Evolutionary conservation across 768 basidiomycete genomes (phyloP), one percentile per base, ranked within the genome.

Genomic region (Sporobolomyces roseus): DNA sequence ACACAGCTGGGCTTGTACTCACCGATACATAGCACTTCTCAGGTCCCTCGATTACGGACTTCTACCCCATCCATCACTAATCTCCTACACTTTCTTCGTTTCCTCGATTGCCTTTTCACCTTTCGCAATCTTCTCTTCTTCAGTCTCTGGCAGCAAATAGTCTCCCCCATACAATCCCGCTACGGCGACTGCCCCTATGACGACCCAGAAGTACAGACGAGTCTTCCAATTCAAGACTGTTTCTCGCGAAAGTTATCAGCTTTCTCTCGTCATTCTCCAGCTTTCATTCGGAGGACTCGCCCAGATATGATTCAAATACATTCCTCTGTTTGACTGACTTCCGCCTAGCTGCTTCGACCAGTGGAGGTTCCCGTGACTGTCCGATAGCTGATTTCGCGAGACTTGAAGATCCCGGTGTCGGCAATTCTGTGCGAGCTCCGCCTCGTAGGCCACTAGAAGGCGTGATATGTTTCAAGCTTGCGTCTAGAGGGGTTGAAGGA

Each of bases 131-230:
- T 61, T 66, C 49, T 60, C 67, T 17, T 65, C 68, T 4, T 61
- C 63, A 3, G 27, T 35, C 13, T 49, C 59, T 10, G 68, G 68
- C n/a, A 65, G 23, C 8, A 70, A 32, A 30, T 51, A 55, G 33
- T 63, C 63, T 33, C 69, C 69, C 21, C 51, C 66, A 61, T 71
- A 74, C 1, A 70, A 32, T 1, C 68, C 68, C 51, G 58, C 45
- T 21, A 58, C 36, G 30, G 62, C 66, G 29, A 63, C 45, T 2
- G 45, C 70, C 27, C 50, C 61, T 52, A 69, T 51, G 1, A 56
- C 61, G 30, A 74, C 48, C 64, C 65, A 69, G 58, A 74, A 66
- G 30, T 35, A 46, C 25, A 74, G 64, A 17, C 70, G 73, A 17
- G 59, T 59, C 5, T 49, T 49, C 51, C 50, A 59, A 45, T 38